A percentile compares a stretch with the other conserved stretches of the same genome.
Evolutionary conservation across 1,284 basidiomycete genomes (phyloP).

Genomic region (Dichomitus squalens): DNA sequence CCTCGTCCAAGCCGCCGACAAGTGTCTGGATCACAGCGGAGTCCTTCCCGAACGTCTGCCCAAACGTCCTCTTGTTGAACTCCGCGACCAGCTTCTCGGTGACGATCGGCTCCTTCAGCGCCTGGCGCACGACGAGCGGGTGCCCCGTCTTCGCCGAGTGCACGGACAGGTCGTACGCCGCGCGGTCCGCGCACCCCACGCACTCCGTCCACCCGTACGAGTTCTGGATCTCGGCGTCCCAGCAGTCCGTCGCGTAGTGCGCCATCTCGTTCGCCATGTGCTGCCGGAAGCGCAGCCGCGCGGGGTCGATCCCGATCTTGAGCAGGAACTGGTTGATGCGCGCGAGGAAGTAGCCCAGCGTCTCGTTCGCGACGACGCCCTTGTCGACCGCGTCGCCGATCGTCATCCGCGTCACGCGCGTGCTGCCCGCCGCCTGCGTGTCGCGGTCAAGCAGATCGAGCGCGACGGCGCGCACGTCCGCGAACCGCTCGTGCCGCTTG

Average conservation of each 20-base stretch:
- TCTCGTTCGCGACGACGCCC: conserved; percentile 94
- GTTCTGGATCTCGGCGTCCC: conserved; percentile 98
- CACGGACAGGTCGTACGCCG: conserved; percentile 88
- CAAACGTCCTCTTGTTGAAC: conserved; percentile 89
- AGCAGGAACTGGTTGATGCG: conserved; percentile 90
- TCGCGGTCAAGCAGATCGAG: conserved; percentile 84
- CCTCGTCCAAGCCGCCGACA: conserved; percentile 73
- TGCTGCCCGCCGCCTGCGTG: conserved; percentile 80
- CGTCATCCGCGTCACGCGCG: conserved; percentile 66
- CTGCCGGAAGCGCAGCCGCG: conserved; percentile 89
- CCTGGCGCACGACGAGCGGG: conserved; percentile 81
- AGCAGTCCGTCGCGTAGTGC: conserved; percentile 98
- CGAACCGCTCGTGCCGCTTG: conserved; percentile 88
- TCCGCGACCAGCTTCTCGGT: conserved; percentile 75
- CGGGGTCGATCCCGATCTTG: conserved; percentile 92
- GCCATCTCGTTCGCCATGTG: conserved; percentile 99
- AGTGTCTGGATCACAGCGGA: conserved; percentile 73
- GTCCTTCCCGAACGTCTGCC: conserved; percentile 90
- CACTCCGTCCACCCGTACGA: conserved; percentile 98
- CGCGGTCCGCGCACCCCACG: conserved; percentile 98
- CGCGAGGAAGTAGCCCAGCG: conserved; percentile 96
- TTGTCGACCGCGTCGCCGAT: conserved; percentile 89
- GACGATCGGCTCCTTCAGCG: conserved; percentile 80
- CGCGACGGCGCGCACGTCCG: conserved; percentile 76
- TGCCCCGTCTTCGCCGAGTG: conserved; percentile 61